Percentiles rank a stretch among this genome's conserved stretches.
These are phyloP conservation scores for Rutstroemia sp. DNA, from an alignment of 2,329 filamentous ascomycete species.

Conservation along the genomic window DNA sequence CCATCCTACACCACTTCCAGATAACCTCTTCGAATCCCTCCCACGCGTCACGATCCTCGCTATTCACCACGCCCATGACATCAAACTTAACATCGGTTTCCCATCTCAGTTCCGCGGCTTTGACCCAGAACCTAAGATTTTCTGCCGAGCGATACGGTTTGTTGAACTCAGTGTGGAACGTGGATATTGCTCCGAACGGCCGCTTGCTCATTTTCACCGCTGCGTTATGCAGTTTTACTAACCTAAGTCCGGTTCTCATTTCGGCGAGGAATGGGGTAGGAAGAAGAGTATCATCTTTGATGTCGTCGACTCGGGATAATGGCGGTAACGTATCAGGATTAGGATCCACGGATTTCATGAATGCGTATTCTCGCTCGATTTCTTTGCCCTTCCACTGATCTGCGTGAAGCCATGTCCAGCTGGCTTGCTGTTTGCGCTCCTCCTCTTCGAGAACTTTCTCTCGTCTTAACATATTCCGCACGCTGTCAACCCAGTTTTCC, in stretches of 20 bases:
- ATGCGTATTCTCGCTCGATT: constrained; percentile 72
- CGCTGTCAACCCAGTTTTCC: constrained; percentile 69
- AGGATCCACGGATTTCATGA: constrained; percentile 68
- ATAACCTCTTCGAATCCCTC: constrained; percentile 75
- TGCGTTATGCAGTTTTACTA: constrained; percentile 85
- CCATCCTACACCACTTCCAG: constrained; percentile 72
- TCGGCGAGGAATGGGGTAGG: constrained; percentile 68
- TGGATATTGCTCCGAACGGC: constrained; percentile 82
- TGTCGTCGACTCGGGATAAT: constrained; percentile 53
- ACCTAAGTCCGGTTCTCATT: constrained; percentile 70
- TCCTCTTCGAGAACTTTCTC: constrained; percentile 72
- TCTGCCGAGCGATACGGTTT: constrained; percentile 94
- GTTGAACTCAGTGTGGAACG: constrained; percentile 83
- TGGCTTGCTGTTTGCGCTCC: constrained; percentile 57
- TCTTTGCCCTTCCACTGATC: constrained; percentile 67
- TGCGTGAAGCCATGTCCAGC: constrained; percentile 73
- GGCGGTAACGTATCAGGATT: constrained; percentile 54
- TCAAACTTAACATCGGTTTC: constrained; percentile 79
- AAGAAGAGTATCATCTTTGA: constrained; percentile 34
- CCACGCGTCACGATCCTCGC: constrained; percentile 62
- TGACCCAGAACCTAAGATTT: constrained; percentile 92
- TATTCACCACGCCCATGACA: constrained; percentile 79
- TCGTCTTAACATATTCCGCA: constrained; percentile 66
- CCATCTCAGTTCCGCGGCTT: constrained; percentile 91
- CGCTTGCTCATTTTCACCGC: constrained; percentile 77